Evolutionary conservation across 75 land plant species (phyloP).

Genomic region (Picea glauca): DNA sequence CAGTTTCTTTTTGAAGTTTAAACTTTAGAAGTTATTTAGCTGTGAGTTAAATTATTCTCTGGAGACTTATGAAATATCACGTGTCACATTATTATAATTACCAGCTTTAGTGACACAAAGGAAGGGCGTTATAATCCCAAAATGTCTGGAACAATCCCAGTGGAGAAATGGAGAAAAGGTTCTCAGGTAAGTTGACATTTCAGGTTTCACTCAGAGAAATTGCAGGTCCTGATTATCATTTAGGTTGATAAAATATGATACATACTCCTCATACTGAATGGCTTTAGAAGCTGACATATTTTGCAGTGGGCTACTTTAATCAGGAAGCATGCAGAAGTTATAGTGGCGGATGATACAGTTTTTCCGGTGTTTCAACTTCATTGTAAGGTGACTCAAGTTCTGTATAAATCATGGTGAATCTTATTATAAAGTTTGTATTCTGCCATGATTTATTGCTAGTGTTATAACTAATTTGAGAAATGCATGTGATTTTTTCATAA

Average conservation of each 20-base stretch:
- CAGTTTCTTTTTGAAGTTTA: neutral
- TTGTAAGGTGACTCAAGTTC: slow-evolving; percentile 67
- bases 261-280: neutral
- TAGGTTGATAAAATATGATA: neutral
- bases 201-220: neutral
- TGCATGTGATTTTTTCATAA: neutral
- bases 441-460: too few relatives aligned
- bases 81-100: neutral
- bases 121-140: slow-evolving; percentile 90
- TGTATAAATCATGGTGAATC: neutral
- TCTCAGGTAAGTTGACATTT: slow-evolving; percentile 69
- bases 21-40: neutral
- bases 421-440: too few relatives aligned
- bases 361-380: slow-evolving; percentile 71
- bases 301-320: slow-evolving; percentile 88
- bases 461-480: too few relatives aligned
- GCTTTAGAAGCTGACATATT: neutral
- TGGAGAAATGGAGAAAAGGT: slow-evolving; percentile 95
- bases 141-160: slow-evolving; percentile 79
- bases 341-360: slow-evolving; percentile 64
- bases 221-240: neutral
- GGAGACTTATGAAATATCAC: neutral
- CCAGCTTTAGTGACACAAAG: slow-evolving; percentile 86
- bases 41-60: slow-evolving; percentile 2
- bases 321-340: slow-evolving; percentile 84